These are phyloP conservation scores for Penicillium sp. DNA, from an alignment of 2,329 filamentous ascomycete genomes.

Conservation along the genomic window DNA sequence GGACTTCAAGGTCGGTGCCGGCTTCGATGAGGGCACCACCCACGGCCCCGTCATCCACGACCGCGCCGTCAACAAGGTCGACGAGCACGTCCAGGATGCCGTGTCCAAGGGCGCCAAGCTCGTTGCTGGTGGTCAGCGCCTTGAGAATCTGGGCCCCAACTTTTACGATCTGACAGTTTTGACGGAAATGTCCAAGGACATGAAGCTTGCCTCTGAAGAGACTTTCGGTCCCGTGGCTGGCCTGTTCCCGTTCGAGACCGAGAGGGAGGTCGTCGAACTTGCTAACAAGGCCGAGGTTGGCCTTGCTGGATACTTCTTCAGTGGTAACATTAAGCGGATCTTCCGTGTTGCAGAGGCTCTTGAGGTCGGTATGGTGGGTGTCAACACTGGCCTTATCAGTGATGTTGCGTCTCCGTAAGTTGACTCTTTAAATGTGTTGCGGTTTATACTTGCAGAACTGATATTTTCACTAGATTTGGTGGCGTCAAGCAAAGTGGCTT, in stretches of 20 bases:
- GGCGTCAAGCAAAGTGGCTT: slow-evolving; percentile 84
- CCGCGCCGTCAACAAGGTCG: slow-evolving; percentile 78
- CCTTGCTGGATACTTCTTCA: slow-evolving; percentile 94
- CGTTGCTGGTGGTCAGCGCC: slow-evolving; percentile 73
- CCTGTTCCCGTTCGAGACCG: slow-evolving; percentile 84
- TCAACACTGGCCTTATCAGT: slow-evolving; percentile 73
- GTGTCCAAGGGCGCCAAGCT: slow-evolving; percentile 76
- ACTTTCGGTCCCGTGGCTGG: slow-evolving; percentile 95
- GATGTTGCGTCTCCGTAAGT: slow-evolving; percentile 57
- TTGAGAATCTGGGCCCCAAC: slow-evolving; percentile 77
- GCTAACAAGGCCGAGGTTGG: slow-evolving; percentile 86
- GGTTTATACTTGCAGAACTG: slow-evolving; percentile 18
- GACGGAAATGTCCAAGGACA: slow-evolving; percentile 81
- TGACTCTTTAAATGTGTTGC: background rate
- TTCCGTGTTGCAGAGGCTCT: slow-evolving; percentile 65
- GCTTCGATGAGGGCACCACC: slow-evolving; percentile 52
- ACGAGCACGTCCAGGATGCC: slow-evolving; percentile 79
- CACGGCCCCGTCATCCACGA: slow-evolving; percentile 70
- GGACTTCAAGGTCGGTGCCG: slow-evolving; percentile 53
- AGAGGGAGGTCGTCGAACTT: slow-evolving; percentile 82
- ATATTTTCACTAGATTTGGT: slow-evolving; percentile 62
- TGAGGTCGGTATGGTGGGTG: slow-evolving; percentile 58
- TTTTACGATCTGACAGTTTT: slow-evolving; percentile 93
- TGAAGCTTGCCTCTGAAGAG: slow-evolving; percentile 85
- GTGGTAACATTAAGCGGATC: slow-evolving; percentile 60